Evolutionary conservation across 345 rosid species (phyloP), one percentile per base, ranked within the genome.

Genomic region (Brassica juncea): DNA sequence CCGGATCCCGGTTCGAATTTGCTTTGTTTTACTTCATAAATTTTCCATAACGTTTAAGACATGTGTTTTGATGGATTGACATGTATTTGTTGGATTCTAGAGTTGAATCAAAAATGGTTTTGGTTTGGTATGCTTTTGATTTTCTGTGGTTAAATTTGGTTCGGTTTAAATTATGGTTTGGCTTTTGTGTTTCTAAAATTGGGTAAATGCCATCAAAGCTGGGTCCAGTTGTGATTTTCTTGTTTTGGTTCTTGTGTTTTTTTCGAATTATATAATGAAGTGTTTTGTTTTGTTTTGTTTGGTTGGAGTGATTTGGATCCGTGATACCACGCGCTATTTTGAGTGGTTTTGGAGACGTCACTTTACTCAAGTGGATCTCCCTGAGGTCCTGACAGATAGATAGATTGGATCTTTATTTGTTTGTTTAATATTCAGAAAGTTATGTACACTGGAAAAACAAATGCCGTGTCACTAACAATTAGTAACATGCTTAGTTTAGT

Each of bases 281-380:
- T 68, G 68, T 65, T 59, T 73, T 23, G 25, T 23, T 61, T 67
- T 78, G 57, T 52, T 42, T 52, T 42, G 49, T 66, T 47, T 72
- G 68, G 68, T 30, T 77, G 27, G 60, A 59, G 11, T 68, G 81
- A 55, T 11, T 60, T 67, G 25, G 63, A 74, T 63, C 25, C 39
- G 83, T 74, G 72, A 64, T 0, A 10, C 2, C 80, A 81, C 84
- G 84, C 80, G 80, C 77, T 42, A 4, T 54, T 66, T 44, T 70
- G 76, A 30, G 80, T 70, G 77, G 63, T 75, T 23, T 76, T 76
- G 80, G 84, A 81, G 73, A 76, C 73, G 80, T 80, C 83, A 75
- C 82, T 80, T 62, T 74, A 69, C 79, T 70, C 83, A 70, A 80
- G 83, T 80, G 83, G 76, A 80, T 80, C 83, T 80, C 37, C 72